These are phyloP conservation scores for Kitagawia praeruptora DNA, from an alignment of 129 eudicot species.

Conservation along the genomic window DNA sequence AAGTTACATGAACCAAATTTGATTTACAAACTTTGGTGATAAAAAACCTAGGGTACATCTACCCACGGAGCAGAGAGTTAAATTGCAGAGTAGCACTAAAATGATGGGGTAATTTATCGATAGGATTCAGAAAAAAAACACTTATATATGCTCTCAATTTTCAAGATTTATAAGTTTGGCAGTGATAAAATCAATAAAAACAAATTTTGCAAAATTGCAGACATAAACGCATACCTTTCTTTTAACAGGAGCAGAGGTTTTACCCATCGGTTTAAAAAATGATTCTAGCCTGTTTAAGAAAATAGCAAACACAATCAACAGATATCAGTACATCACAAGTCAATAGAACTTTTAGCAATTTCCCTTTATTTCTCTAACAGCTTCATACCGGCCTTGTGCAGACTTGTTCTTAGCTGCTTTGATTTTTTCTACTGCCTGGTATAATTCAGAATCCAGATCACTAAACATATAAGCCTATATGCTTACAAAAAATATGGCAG, in stretches of 20 bases:
- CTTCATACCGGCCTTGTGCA: constrained; percentile 73
- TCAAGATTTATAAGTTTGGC: neutral
- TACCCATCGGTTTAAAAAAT: constrained; percentile 67
- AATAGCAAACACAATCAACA: neutral
- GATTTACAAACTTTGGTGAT: neutral
- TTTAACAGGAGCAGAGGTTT: constrained; percentile 53
- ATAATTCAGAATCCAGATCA: constrained; percentile 11
- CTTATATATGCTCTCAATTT: neutral
- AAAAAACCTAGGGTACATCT: neutral
- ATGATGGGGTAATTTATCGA: neutral
- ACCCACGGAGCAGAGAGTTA: neutral
- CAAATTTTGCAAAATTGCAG: neutral
- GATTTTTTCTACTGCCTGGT: constrained; percentile 72
- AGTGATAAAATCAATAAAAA: neutral
- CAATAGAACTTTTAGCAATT: neutral
- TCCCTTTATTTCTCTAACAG: neutral
- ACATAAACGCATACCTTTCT: constrained; percentile 49
- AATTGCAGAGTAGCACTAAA: neutral
- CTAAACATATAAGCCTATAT: neutral
- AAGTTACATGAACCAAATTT: neutral
- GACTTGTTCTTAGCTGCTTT: constrained; percentile 89
- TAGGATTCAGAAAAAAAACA: neutral
- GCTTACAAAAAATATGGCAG: neutral
- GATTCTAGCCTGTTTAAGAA: constrained; percentile 66
- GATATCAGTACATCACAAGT: constrained; percentile 8